phyloP scores from a whole-genome alignment of 495 filamentous ascomycete species.

The Pseudomonodictys pantanalensis region DNA sequence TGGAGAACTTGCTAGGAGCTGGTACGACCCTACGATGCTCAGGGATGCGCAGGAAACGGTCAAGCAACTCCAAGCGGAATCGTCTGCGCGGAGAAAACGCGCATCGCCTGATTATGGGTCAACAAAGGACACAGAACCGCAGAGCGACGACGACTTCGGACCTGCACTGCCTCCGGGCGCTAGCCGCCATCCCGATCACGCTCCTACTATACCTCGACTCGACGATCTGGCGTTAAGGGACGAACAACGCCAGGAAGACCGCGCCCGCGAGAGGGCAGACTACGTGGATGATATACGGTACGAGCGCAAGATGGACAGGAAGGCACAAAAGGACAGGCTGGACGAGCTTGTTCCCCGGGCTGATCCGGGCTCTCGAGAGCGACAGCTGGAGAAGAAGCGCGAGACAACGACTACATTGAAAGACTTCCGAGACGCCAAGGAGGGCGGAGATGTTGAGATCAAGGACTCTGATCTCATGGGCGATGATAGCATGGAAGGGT shows the following conservation, averaged over 20 bases:
- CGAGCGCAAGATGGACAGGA: constrained; percentile 61
- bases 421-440: constrained; percentile 56
- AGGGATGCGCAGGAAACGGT: constrained; percentile 25
- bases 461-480: constrained; percentile 62
- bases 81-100: constrained; percentile 14
- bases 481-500: constrained; percentile 55
- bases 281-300: constrained; percentile 55
- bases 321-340: constrained; percentile 57
- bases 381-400: constrained; percentile 78
- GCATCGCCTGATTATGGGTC: constrained; percentile 37
- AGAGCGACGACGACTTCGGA: constrained; percentile 62
- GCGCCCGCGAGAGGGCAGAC: constrained; percentile 53
- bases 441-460: constrained; percentile 56
- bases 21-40: constrained; percentile 71
- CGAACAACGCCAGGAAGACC: constrained; percentile 55
- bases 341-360: constrained; percentile 84
- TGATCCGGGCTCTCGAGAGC: constrained; percentile 78
- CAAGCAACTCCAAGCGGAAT: not conserved
- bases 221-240: constrained; percentile 71
- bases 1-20: constrained; percentile 86
- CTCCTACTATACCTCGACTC: constrained; percentile 70
- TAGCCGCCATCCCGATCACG: constrained; percentile 43
- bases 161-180: constrained; percentile 58
- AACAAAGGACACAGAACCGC: constrained; percentile 20
- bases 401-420: constrained; percentile 55